Conservation (phyloP, 2,329 filamentous ascomycete genomes). For the Aschersonia sp. region DNA sequence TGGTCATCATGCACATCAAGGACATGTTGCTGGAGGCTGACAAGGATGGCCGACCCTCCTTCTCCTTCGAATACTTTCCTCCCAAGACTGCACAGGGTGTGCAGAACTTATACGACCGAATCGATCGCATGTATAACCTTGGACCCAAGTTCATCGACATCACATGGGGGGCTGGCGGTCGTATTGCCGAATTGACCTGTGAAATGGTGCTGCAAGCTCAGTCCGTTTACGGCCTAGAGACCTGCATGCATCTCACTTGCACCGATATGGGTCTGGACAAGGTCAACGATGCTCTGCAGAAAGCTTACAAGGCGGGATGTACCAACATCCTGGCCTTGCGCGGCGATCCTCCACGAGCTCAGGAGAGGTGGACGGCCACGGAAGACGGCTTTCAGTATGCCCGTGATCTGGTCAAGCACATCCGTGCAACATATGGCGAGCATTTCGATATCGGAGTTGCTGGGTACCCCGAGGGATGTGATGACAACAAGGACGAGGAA, state of each 20-base stretch:
- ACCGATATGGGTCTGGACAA: constrained; percentile 94
- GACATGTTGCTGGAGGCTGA: constrained; percentile 78
- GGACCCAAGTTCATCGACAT: constrained; percentile 96
- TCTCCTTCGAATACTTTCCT: constrained; percentile 99
- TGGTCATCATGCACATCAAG: constrained; percentile 79
- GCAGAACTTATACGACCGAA: constrained; percentile 97
- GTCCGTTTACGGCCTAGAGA: constrained; percentile 89
- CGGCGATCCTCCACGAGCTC: constrained; percentile 84
- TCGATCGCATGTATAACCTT: constrained; percentile 95
- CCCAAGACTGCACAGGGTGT: constrained; percentile 96
- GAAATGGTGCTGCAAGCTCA: constrained; percentile 97
- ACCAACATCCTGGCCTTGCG: constrained; percentile 92
- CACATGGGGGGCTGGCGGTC: constrained; percentile 93
- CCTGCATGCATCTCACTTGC: constrained; percentile 97
- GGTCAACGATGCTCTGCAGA: constrained; percentile 75
- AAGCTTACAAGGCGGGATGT: constrained; percentile 88
- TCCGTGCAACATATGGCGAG: constrained; percentile 52
- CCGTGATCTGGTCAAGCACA: constrained; percentile 77
- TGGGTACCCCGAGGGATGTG: constrained; percentile 88
- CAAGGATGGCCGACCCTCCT: constrained; percentile 66
- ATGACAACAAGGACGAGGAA: constrained; percentile 83
- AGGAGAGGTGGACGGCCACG: constrained; percentile 83
- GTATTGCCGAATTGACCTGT: constrained; percentile 79
- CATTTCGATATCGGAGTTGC: constrained; percentile 96
- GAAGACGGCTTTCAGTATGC: constrained; percentile 86